Evolutionary conservation across 2,329 filamentous ascomycete genomes (phyloP).

Genomic region (Trichoderma breve): DNA sequence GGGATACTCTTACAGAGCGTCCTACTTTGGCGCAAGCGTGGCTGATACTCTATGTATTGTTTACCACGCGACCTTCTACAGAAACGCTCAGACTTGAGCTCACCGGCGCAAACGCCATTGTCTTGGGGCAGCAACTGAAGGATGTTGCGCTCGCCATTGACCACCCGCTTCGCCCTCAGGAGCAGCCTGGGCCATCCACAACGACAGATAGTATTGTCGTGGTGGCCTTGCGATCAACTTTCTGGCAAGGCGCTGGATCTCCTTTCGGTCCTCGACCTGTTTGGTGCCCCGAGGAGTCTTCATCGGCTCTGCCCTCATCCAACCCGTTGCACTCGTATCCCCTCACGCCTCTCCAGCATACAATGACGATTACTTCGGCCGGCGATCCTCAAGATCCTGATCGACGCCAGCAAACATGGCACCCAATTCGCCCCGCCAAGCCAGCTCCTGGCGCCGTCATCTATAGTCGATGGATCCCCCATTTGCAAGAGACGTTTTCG

Average conservation of each 20-base stretch:
- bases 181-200: slow-evolving; percentile 28
- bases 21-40: slow-evolving; percentile 52
- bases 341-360: slow-evolving; percentile 49
- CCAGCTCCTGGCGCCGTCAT: slow-evolving; percentile 66
- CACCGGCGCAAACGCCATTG: slow-evolving; percentile 37
- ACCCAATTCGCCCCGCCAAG: slow-evolving; percentile 70
- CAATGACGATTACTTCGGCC: slow-evolving; percentile 38
- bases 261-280: slow-evolving; percentile 63
- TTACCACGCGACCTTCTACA: slow-evolving; percentile 48
- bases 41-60: slow-evolving; percentile 53
- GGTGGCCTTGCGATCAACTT: slow-evolving; percentile 53
- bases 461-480: slow-evolving; percentile 77
- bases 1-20: slow-evolving; percentile 38
- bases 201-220: slow-evolving; percentile 35
- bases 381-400: slow-evolving; percentile 42
- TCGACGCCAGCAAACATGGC: slow-evolving; percentile 55
- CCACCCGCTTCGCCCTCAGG: slow-evolving; percentile 42
- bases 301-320: slow-evolving; percentile 35
- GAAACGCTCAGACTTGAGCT: slow-evolving; percentile 51
- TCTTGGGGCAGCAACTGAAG: slow-evolving; percentile 41
- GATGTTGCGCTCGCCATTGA: slow-evolving; percentile 49
- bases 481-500: slow-evolving; percentile 72
- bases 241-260: slow-evolving; percentile 70
- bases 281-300: slow-evolving; percentile 54
- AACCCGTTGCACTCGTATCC: slow-evolving; percentile 46